Conservation (phyloP, 306 rosid species). For the Casuarina equisetifolia region DNA sequence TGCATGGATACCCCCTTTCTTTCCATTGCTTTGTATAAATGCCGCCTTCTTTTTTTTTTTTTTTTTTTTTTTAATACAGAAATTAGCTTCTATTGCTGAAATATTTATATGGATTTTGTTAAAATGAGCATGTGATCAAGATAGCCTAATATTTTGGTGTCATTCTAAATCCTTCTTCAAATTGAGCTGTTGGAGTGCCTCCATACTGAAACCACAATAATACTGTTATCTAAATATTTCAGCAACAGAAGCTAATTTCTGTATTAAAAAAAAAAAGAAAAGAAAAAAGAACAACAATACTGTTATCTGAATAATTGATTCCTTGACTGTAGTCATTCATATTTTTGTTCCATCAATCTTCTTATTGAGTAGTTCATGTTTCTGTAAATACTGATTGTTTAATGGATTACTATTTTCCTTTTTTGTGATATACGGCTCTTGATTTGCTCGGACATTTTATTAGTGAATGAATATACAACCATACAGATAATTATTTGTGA, state of each 20-base stretch:
- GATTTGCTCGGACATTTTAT: neutral
- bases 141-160: neutral
- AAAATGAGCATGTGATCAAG: neutral
- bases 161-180: neutral
- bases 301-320: neutral
- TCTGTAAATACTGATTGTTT: neutral
- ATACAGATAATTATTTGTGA: neutral
- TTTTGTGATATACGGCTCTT: neutral
- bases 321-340: neutral
- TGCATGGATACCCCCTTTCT: too few species aligned
- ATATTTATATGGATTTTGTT: too few species aligned
- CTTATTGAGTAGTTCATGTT: neutral
- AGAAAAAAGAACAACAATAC: too few species aligned
- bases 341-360: neutral
- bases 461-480: neutral
- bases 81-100: too few species aligned
- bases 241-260: too few species aligned
- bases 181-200: neutral
- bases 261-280: too few species aligned
- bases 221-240: neutral
- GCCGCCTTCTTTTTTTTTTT: too few species aligned
- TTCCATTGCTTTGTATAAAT: too few species aligned
- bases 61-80: too few species aligned
- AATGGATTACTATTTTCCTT: slow-evolving; percentile 6
- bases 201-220: neutral